Evolutionary conservation across 2,329 filamentous ascomycete genomes (phyloP), one percentile per base, ranked within the genome.

Genomic region (Cladosporium austrohemisphaericum): DNA sequence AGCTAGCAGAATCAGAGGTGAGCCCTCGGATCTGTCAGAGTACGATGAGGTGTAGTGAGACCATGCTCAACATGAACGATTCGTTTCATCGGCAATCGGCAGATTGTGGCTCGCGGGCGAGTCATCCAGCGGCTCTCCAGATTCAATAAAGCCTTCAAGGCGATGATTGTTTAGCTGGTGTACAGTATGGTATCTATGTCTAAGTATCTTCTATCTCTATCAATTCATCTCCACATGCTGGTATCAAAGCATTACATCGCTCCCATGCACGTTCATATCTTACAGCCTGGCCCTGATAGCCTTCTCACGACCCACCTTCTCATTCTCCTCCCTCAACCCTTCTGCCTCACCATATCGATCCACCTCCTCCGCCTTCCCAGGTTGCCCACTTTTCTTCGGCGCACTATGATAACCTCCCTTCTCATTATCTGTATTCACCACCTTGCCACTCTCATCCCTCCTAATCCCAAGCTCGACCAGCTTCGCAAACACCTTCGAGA

Each of bases 391-490:
- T 73, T 81, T 81, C 72, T 80, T 80, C 1, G 78, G 78, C 19
- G 78, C 78, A 47, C 73, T 72, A 49, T 72, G 58, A 59, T 81
- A 81, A 1, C 78, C 79, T n/a, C 75, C 79, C 55, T 73, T 71
- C 40, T 70, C 63, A 57, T 82, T 81, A 57, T 83, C 80, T 9
- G 73, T 68, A 58, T 84, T 83, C 25, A 72, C 63, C 31, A 84
- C 67, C 6, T 62, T 70, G 0, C 78, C 81, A 6, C 70, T 60
- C 8, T 61, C 73, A 58, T 84, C 80, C 32, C 81, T 70, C 41
- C 65, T 58, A 50, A 84, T 80, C 0, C 81, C 81, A 54, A 84
- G 63, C 65, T 84, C 81, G 44, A 84, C 59, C 62, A 84, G 58
- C 66, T 83, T 83, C 9, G 71, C 74, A 62, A 84, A 84, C 1